Evolutionary conservation across 306 rosid species (phyloP), one percentile per base, ranked within the genome.

Genomic region (Corylus heterophylla): DNA sequence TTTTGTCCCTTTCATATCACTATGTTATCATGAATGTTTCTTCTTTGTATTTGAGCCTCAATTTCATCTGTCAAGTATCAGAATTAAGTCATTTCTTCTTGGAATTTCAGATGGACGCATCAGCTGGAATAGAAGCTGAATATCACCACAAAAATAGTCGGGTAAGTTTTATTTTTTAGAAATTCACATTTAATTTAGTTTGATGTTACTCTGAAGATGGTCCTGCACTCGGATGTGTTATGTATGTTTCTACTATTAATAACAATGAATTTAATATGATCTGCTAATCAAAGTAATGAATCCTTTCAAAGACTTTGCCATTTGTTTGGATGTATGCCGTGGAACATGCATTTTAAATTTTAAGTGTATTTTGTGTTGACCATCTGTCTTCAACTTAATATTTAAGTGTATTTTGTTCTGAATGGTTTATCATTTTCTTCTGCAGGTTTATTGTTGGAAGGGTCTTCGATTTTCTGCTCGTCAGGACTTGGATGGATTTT

Each of bases 381-480:
- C 45, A 27, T 68, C 71, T 50, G 45, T 31, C 14, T 70, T 66
- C 71, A 59, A 62, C 27, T 29, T 74, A 64, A 63, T 25, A 27
- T 17, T 76, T 7, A 49, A 31, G 48, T 54, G 31, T 10, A 3
- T 56, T 47, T 48, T 29, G 45, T 78, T 54, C 16, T 16, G 17
- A 61, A 73, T 18, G 54, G 58, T 62, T n/a, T 61, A 45, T 78
- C 74, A 39, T 39, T 70, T 84, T 69, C 70, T 76, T 73, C 73
- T 86, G 82, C 92, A 94, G 98, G 98, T 95, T 80, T 95, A 89
- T 73, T 95, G 98, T 91, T 95, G 98, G 98, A 95, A 95, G 87
- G 94, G 98, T 71, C 92, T 95, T 67, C 89, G 98, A 66, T 88
- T 95, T 82, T 88, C 98, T 16, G 98, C 98, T 75, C 89, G 98